Base-by-base conservation (phyloP, 148 eudicot genomes). In the Rhododendron ferrugineum region DNA sequence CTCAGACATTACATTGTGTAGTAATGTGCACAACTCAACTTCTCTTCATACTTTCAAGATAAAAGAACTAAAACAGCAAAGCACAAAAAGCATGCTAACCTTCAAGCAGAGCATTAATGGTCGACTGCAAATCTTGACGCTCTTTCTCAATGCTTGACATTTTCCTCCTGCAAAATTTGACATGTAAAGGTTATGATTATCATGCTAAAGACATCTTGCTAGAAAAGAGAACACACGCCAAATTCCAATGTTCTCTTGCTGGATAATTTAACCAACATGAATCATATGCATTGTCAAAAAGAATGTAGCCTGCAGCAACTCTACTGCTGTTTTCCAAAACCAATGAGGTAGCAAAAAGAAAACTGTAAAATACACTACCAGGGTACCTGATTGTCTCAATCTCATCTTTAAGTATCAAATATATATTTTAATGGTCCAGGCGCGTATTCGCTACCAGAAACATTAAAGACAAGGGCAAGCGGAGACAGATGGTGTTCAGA, bases 41-140 rank as follows among this genome's bases (percentile, higher is more conserved):
- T 79, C 78, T 47, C 20, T 47, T 70, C 56, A 32, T 30, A 74
- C 62, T 9, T 9, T 83, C 22, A 16, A 54, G 60, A 54, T 54
- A 54, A 56, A 56, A 62, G 49, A 60, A 42, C 81, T 75, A 32
- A 32, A 76, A 28, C 34, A 77, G 28, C 30, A 28, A 60, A 82
- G 44, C 75, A 46, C 49, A 87, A 79, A 2, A 50, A 78, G 72
- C 80, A 73, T 66, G 74, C 87, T 56, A 60, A 95, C 99, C 99
- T 95, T 97, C 99, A 84, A 90, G 94, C 85, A 97, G 85, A 88
- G 98, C 96, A 89, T 93, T 92, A 86, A 97, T 93, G 14, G 98
- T 97, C 82, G 89, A 94, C 56, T 90, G 93, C 87, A 95, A 82
- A 90, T 97, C 99, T 88, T 91, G 95, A 82, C 94, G 96, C 36